Percentiles rank a stretch among this genome's conserved stretches.
Evolutionary conservation across 257 asterid species (phyloP).

Genomic region (Salvia miltiorrhiza): DNA sequence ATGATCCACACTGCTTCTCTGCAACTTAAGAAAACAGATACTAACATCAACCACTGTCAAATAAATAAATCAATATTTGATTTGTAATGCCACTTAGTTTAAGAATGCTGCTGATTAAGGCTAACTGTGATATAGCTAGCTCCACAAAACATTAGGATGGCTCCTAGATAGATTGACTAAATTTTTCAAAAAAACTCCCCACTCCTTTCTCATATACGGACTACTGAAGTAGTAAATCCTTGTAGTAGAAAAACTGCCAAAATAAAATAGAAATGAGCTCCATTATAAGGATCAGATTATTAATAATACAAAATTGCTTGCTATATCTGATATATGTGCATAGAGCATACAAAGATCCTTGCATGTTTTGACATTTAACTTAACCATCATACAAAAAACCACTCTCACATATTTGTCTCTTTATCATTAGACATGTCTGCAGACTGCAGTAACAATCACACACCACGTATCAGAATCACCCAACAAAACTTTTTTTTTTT

Average conservation of each 20-base stretch:
- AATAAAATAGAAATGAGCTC: not conserved
- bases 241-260: not conserved
- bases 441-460: not conserved
- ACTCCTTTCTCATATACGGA: not conserved
- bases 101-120: not conserved
- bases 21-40: constrained; percentile 28
- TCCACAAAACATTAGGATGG: not conserved
- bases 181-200: no score
- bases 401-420: not conserved
- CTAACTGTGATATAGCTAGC: not conserved
- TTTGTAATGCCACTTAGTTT: not conserved
- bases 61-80: not conserved
- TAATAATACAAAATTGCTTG: not conserved
- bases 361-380: not conserved
- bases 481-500: not conserved
- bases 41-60: not conserved
- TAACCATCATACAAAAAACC: not conserved
- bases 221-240: not conserved
- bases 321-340: not conserved
- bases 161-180: not conserved
- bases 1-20: constrained; percentile 57
- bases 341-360: not conserved
- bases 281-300: not conserved
- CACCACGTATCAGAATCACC: not conserved
- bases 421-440: not conserved